These are phyloP conservation scores for Pezicula carpinea DNA, from an alignment of 2,329 filamentous ascomycete species.

Conservation along the genomic window DNA sequence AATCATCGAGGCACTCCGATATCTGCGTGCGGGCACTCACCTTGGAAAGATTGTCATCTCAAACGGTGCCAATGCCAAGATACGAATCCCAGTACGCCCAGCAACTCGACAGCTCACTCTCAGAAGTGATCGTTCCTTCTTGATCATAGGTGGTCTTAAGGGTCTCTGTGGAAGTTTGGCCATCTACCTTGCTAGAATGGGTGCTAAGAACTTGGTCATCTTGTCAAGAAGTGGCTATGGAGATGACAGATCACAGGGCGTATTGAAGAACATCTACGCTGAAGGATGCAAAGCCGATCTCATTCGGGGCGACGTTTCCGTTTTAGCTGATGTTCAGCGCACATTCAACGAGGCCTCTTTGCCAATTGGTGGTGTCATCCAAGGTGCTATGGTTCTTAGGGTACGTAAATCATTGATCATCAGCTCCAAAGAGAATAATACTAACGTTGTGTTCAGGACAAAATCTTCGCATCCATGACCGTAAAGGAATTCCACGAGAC, in stretches of 20 bases:
- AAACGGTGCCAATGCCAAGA: slow-evolving; percentile 3
- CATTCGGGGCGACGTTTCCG: slow-evolving; percentile 8
- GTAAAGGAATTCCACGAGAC: slow-evolving; percentile 9
- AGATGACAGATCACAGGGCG: slow-evolving; percentile 7
- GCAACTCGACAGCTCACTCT: slow-evolving; percentile 1
- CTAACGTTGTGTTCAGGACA: slow-evolving; percentile 1
- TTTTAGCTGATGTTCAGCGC: slow-evolving; percentile 5
- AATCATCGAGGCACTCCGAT: slow-evolving; percentile 14
- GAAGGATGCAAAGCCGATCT: slow-evolving; percentile 9
- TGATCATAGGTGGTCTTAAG: slow-evolving; percentile 19
- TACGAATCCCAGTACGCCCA: slow-evolving; percentile 3
- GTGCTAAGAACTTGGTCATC: slow-evolving; percentile 12
- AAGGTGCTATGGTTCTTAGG: slow-evolving; percentile 29
- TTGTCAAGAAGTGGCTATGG: slow-evolving; percentile 11
- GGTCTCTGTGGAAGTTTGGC: slow-evolving; percentile 14
- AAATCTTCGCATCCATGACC: slow-evolving; percentile 10
- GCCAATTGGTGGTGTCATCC: slow-evolving; percentile 23
- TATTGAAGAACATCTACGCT: slow-evolving; percentile 6
- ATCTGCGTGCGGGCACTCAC: slow-evolving; percentile 36
- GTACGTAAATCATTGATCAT: slow-evolving; percentile 4
- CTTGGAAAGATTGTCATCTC: slow-evolving; percentile 37
- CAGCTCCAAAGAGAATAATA: too few species aligned
- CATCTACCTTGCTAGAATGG: slow-evolving; percentile 8
- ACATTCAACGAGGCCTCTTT: slow-evolving; percentile 4
- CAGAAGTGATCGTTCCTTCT: slow-evolving; percentile 11